Percentiles rank a stretch among this genome's conserved stretches.
Conservation (phyloP, 768 basidiomycete species). For the Auricularia cornea region DNA sequence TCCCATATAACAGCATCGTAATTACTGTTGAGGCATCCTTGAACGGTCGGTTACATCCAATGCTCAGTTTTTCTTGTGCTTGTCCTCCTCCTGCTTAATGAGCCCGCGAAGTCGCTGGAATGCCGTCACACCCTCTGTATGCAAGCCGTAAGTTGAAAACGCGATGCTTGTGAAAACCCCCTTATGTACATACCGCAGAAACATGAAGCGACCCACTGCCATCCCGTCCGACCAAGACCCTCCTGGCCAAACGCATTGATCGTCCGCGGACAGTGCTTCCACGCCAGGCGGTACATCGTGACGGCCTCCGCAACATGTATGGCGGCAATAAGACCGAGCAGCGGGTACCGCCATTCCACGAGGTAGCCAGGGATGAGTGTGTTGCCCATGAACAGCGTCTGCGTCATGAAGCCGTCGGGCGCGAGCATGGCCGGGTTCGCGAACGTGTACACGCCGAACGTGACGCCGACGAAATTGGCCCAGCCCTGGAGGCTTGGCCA, state of each 20-base stretch:
- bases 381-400: not conserved
- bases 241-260: not conserved
- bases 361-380: not conserved
- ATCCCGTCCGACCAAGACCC: not conserved
- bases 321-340: not conserved
- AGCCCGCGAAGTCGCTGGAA: not conserved
- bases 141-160: too few relatives aligned
- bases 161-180: too few relatives aligned
- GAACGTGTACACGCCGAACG: not conserved
- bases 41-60: not conserved
- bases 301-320: not conserved
- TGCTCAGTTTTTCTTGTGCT: not conserved
- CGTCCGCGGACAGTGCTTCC: not conserved
- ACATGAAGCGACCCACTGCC: not conserved
- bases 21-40: too few relatives aligned
- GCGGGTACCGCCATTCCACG: not conserved
- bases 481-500: not conserved
- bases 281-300: not conserved
- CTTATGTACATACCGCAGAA: not conserved
- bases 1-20: too few relatives aligned
- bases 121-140: not conserved
- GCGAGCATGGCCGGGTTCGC: not conserved
- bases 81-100: not conserved
- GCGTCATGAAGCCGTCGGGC: not conserved
- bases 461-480: not conserved